Evolutionary conservation across 2,329 filamentous ascomycete genomes (phyloP).

Genomic region (Pyrenophora teres): DNA sequence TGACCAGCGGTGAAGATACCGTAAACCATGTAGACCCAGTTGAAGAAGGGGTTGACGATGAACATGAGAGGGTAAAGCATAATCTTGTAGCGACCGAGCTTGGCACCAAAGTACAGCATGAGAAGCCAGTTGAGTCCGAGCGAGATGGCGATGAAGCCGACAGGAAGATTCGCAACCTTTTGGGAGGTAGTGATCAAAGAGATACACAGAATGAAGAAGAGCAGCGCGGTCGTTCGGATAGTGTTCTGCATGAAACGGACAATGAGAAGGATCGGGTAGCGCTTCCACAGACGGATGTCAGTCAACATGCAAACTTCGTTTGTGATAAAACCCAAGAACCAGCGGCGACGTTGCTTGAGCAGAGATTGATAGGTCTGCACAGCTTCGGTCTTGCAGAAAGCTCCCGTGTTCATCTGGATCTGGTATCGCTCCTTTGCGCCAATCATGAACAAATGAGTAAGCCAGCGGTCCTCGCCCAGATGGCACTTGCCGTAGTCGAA

Average conservation of each 20-base stretch:
- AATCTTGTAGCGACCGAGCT: constrained; percentile 87
- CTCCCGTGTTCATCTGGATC: constrained; percentile 96
- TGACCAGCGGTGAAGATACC: constrained; percentile 94
- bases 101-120: constrained; percentile 94
- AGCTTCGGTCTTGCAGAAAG: constrained; percentile 97
- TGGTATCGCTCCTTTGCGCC: constrained; percentile 90
- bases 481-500: constrained; percentile 98
- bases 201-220: constrained; percentile 93
- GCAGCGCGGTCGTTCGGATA: constrained; percentile 87
- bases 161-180: constrained; percentile 75
- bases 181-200: constrained; percentile 85
- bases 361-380: constrained; percentile 85
- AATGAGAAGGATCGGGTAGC: constrained; percentile 83
- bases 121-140: constrained; percentile 91
- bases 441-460: constrained; percentile 99
- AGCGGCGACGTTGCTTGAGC: constrained; percentile 90
- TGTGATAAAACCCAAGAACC: constrained; percentile 97
- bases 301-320: constrained; percentile 99
- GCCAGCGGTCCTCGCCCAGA: constrained; percentile 92
- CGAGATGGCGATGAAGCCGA: constrained; percentile 92
- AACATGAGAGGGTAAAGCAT: constrained; percentile 98
- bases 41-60: constrained; percentile 92
- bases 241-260: constrained; percentile 96
- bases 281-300: constrained; percentile 86
- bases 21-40: constrained; percentile 98